Percentiles rank a stretch among this genome's conserved stretches.
Conservation (phyloP, 78 protist species). For the Andalucia godoyi region DNA sequence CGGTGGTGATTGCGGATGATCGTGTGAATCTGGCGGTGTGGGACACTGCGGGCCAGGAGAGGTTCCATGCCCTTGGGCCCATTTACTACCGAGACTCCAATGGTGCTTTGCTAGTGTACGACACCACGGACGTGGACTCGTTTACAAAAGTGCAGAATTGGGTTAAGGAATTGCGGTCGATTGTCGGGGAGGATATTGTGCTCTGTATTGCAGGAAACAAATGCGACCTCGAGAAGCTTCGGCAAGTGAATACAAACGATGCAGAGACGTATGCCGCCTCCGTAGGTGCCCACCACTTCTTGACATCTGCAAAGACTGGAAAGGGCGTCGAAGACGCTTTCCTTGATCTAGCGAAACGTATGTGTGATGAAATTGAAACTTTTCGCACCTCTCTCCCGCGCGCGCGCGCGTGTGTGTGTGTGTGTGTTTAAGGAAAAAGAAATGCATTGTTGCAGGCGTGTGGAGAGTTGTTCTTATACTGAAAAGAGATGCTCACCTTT, state of each 20-base stretch:
- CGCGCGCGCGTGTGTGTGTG: too few relatives aligned
- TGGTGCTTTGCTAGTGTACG: slow-evolving; percentile 84
- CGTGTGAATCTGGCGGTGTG: slow-evolving; percentile 67
- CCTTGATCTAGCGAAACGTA: slow-evolving; percentile 49
- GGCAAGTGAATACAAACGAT: slow-evolving; percentile 34
- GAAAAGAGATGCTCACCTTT: too few relatives aligned
- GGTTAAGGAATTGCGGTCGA: slow-evolving; percentile 73
- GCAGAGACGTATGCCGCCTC: slow-evolving; percentile 34
- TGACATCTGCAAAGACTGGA: slow-evolving; percentile 67
- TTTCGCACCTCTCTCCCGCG: too few relatives aligned
- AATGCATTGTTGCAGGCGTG: too few relatives aligned
- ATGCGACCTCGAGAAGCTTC: slow-evolving; percentile 48
- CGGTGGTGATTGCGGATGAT: slow-evolving; percentile 49
- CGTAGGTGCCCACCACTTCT: slow-evolving; percentile 68
- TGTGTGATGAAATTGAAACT: too few relatives aligned
- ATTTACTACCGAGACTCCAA: slow-evolving; percentile 88
- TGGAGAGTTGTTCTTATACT: too few relatives aligned
- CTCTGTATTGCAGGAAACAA: slow-evolving; percentile 79
- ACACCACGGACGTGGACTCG: slow-evolving; percentile 73
- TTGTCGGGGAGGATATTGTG: slow-evolving; percentile 65
- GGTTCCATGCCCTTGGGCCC: slow-evolving; percentile 86
- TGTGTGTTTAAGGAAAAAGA: too few relatives aligned
- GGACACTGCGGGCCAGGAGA: slow-evolving; percentile 71
- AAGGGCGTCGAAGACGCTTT: slow-evolving; percentile 64
- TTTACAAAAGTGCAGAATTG: slow-evolving; percentile 67